Percentiles rank a stretch among this genome's conserved stretches.
phyloP scores from a whole-genome alignment of 352 stramenopile species.

The Pythium sp. region DNA sequence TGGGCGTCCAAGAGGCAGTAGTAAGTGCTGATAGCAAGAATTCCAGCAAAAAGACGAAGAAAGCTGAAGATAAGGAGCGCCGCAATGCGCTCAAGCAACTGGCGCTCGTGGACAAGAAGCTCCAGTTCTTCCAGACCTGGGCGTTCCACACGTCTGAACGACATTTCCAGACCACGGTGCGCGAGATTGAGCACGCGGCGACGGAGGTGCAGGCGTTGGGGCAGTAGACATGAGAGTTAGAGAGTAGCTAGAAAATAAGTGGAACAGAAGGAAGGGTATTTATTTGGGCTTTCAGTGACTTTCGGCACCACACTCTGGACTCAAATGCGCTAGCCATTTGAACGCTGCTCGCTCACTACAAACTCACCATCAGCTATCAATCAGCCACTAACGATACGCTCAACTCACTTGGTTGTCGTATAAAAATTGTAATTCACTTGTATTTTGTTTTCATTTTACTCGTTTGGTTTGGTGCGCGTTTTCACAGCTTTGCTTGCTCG shows the following conservation, averaged over 20 bases:
- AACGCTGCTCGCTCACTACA: neutral
- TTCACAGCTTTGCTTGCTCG: neutral
- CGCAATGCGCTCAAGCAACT: slow-evolving; percentile 30
- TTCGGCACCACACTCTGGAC: neutral
- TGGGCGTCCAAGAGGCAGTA: neutral
- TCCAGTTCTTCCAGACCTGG: slow-evolving; percentile 63
- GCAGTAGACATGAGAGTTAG: neutral
- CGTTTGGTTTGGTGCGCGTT: neutral
- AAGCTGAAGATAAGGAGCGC: slow-evolving; percentile 17
- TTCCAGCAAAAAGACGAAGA: slow-evolving; percentile 22
- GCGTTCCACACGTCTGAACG: slow-evolving; percentile 24
- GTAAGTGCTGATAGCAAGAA: neutral
- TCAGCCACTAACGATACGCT: neutral
- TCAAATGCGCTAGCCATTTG: neutral
- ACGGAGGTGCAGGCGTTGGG: neutral
- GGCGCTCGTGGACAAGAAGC: slow-evolving; percentile 38
- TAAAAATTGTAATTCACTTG: slow-evolving; percentile 1
- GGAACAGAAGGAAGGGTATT: no score
- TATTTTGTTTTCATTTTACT: slow-evolving; percentile 3
- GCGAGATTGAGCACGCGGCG: slow-evolving; percentile 9
- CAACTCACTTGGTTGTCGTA: neutral
- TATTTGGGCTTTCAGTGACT: no score
- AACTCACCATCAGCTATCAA: neutral
- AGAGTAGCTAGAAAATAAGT: no score
- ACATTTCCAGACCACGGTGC: slow-evolving; percentile 4